These are phyloP conservation scores for Corylus heterophylla DNA, from an alignment of 306 rosid species.

Conservation along the genomic window DNA sequence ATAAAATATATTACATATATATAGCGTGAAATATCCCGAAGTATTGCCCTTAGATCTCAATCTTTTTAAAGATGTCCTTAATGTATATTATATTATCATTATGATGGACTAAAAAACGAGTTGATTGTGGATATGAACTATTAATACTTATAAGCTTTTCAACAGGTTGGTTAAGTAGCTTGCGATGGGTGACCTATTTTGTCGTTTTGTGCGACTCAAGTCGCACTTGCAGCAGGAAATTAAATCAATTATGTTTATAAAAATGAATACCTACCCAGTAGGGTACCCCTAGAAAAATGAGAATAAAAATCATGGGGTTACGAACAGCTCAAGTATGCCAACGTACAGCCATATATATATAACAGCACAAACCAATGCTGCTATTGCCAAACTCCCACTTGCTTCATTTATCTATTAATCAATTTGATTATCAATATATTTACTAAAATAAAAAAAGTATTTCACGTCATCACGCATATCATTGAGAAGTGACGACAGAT, in stretches of 20 bases:
- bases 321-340: constrained; percentile 65
- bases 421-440: too few species aligned
- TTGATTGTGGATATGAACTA: neutral
- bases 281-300: constrained; percentile 55
- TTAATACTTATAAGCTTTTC: neutral
- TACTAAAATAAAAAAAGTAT: too few species aligned
- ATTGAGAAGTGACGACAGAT: too few species aligned
- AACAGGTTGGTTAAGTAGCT: neutral
- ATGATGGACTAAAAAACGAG: neutral
- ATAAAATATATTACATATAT: too few species aligned
- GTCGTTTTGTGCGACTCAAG: neutral
- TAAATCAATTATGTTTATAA: neutral
- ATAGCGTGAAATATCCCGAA: too few species aligned
- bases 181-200: neutral
- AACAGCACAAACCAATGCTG: constrained; percentile 75
- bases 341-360: constrained; percentile 76
- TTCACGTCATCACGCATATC: too few species aligned
- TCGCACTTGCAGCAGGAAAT: neutral
- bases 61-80: too few species aligned
- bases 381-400: constrained; percentile 71
- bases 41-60: too few species aligned
- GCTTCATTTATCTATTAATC: constrained; percentile 20
- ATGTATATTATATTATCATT: too few species aligned
- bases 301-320: constrained; percentile 49
- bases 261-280: constrained; percentile 63